These are phyloP conservation scores for Sclerospora graminicola DNA, from an alignment of 352 stramenopile genomes.

Conservation along the genomic window DNA sequence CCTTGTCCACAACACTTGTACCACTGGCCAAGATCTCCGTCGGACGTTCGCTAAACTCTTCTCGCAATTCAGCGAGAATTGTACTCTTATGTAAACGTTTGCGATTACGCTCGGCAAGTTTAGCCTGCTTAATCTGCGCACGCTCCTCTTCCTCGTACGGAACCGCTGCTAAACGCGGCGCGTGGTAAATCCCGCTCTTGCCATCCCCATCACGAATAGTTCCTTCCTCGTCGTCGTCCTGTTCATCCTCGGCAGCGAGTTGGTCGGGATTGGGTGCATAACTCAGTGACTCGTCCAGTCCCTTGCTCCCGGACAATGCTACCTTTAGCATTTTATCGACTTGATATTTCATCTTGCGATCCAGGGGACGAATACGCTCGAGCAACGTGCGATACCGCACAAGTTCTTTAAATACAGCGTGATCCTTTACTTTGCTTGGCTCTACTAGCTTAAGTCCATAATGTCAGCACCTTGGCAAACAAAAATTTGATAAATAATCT, in stretches of 20 bases:
- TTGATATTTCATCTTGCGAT: slow-evolving; percentile 85
- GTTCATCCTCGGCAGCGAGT: slow-evolving; percentile 45
- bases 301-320: slow-evolving; percentile 57
- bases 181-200: slow-evolving; percentile 71
- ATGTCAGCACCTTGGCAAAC: neutral
- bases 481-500: neutral
- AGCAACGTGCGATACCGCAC: slow-evolving; percentile 79
- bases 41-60: slow-evolving; percentile 79
- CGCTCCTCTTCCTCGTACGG: slow-evolving; percentile 82
- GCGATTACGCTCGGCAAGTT: slow-evolving; percentile 66
- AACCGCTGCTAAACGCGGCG: slow-evolving; percentile 62
- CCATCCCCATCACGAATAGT: slow-evolving; percentile 11
- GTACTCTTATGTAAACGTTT: slow-evolving; percentile 80
- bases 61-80: slow-evolving; percentile 72
- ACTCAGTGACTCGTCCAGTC: slow-evolving; percentile 65
- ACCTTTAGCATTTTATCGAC: slow-evolving; percentile 88
- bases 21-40: slow-evolving; percentile 57
- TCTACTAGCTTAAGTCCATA: slow-evolving; percentile 34
- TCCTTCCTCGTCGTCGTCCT: slow-evolving; percentile 37
- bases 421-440: slow-evolving; percentile 56
- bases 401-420: slow-evolving; percentile 79
- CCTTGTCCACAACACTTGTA: slow-evolving; percentile 63
- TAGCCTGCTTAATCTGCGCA: slow-evolving; percentile 67
- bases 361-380: slow-evolving; percentile 72
- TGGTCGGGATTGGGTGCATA: slow-evolving; percentile 76